phyloP scores from a whole-genome alignment of 2,329 filamentous ascomycete genomes.

The Aspergillus sp. region DNA sequence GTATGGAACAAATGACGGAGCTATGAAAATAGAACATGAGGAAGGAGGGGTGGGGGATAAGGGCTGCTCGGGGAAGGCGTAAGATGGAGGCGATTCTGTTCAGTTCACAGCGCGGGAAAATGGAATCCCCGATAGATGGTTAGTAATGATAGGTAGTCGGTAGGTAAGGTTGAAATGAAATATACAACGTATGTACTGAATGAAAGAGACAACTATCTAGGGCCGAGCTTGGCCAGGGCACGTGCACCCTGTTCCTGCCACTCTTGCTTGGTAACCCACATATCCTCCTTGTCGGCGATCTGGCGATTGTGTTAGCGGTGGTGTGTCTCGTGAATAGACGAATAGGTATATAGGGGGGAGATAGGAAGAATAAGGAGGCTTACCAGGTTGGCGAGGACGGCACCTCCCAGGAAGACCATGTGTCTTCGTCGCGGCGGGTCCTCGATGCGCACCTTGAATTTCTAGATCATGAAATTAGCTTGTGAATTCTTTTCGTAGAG shows the following conservation, averaged over 20 bases:
- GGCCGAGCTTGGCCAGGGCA: conserved; percentile 88
- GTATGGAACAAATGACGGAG: conserved; percentile 8
- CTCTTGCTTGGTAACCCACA: conserved; percentile 98
- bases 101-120: conserved; percentile 3
- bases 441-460: conserved; percentile 99
- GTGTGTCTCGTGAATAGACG: neutral
- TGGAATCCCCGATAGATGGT: neutral
- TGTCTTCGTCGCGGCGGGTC: conserved; percentile 93
- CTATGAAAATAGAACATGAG: neutral
- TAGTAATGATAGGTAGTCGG: neutral
- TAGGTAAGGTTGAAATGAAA: neutral
- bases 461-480: conserved; percentile 50
- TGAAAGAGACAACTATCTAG: conserved; percentile 59
- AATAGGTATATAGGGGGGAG: neutral
- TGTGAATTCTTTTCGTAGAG: neutral
- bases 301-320: conserved; percentile 28
- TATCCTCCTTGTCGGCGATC: conserved; percentile 98
- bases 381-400: conserved; percentile 90
- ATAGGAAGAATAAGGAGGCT: conserved; percentile 23
- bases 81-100: conserved; percentile 11
- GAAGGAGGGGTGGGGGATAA: conserved; percentile 15
- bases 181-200: neutral
- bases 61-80: conserved; percentile 20
- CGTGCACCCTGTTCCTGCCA: conserved; percentile 91
- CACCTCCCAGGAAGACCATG: conserved; percentile 99